Base-by-base conservation (phyloP, 169 alveolate genomes). In the Cryptosporidium viatorum region DNA sequence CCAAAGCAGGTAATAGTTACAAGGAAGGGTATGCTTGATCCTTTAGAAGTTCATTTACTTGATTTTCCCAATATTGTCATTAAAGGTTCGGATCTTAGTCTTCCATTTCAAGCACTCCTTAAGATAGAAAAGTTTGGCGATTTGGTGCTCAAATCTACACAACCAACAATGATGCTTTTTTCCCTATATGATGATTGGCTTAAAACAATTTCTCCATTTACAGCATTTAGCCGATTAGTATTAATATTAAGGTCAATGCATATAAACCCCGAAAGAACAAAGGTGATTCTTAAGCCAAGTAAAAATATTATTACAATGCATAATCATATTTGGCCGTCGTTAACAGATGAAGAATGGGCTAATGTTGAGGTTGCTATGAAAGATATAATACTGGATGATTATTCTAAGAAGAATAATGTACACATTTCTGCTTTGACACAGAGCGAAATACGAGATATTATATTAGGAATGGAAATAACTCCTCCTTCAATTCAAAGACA, bases 1-100 rank as follows among this genome's bases (percentile, higher is more conserved):
- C 99, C 99, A 37, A 98, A 98, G 92, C 99, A 98, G 94, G 97
- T 99, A 85, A 98, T 99, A 43, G 99, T 98, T 35, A 99, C 99
- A 16, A 94, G 99, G 67, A 98, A 98, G 93, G 99, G 99, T 69
- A 98, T 99, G 99, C 95, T 99, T 52, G 99, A 99, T 91, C 99
- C 99, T 31, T 94, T 99, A 60, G 99, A 99, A 95, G 99, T 97
- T 26, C 99, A 99, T 92, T 93, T 99, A 86, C 95, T 99, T 75
- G 99, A 99, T 91, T 99, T 99, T 95, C 99, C 99, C 29, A 99
- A 99, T 93, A 98, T 99, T 84, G 99, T 99, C 21, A 99, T 99
- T 59, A 99, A 99, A 94, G 99, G 99, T 43, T 94, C 98, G 59
- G 99, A 99, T 93, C 91, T 99, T 68, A 96, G 97, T 91, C 95